These are phyloP conservation scores for Rutstroemia sp. DNA, from an alignment of 2,329 filamentous ascomycete genomes.

Conservation along the genomic window DNA sequence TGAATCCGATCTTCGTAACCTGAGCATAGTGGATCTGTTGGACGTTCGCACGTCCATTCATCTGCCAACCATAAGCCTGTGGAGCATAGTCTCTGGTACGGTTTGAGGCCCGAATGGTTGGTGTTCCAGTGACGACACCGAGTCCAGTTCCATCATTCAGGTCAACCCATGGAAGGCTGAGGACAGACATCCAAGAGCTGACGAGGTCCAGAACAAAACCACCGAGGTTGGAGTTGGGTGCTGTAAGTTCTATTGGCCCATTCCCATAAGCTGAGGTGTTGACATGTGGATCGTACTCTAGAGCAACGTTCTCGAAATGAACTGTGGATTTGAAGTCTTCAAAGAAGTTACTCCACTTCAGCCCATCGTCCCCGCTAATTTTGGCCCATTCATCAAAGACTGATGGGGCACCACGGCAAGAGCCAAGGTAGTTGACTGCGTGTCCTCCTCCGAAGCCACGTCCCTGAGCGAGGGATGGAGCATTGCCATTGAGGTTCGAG, in stretches of 20 bases:
- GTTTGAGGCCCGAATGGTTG: background rate
- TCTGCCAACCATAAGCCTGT: background rate
- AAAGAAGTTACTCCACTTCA: slow-evolving; percentile 38
- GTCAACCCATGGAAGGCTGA: background rate
- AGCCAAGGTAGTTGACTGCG: slow-evolving; percentile 22
- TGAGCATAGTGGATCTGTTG: slow-evolving; percentile 35
- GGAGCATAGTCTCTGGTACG: background rate
- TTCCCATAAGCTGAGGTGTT: background rate
- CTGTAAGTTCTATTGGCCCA: slow-evolving; percentile 35
- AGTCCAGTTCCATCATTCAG: background rate
- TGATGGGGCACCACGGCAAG: slow-evolving; percentile 21
- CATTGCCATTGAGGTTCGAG: background rate
- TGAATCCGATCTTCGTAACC: slow-evolving; percentile 34
- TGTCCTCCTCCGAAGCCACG: slow-evolving; percentile 23
- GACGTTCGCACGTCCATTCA: background rate
- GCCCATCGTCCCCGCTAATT: slow-evolving; percentile 33
- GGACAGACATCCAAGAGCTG: background rate
- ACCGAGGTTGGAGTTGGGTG: slow-evolving; percentile 33
- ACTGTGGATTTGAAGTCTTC: slow-evolving; percentile 36
- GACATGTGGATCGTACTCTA: background rate
- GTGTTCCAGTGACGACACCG: background rate
- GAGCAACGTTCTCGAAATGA: background rate
- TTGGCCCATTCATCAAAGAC: slow-evolving; percentile 37
- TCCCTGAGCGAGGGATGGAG: slow-evolving; percentile 3
- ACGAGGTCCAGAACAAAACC: slow-evolving; percentile 13